Conservation (phyloP, 768 basidiomycete genomes). For the Mycena floridula region DNA sequence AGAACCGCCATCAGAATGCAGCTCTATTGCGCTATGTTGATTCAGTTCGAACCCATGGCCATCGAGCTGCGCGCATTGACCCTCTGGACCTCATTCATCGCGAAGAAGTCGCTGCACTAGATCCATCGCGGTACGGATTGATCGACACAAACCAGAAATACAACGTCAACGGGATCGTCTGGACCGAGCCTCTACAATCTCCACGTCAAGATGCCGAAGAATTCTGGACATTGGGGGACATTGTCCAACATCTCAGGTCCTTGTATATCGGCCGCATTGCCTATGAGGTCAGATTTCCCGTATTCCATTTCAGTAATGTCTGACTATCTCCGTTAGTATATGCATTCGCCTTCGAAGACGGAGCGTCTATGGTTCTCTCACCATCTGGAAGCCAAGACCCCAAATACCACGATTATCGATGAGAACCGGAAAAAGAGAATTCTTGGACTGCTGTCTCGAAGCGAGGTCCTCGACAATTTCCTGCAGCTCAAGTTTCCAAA, state of each 20-base stretch:
- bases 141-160: constrained; percentile 44
- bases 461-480: constrained; percentile 82
- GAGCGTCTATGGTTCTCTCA: constrained; percentile 89
- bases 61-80: constrained; percentile 81
- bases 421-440: constrained; percentile 45
- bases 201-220: constrained; percentile 25
- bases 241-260: constrained; percentile 59
- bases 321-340: constrained; percentile 42
- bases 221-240: constrained; percentile 66
- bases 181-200: constrained; percentile 47
- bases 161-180: constrained; percentile 77
- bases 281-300: constrained; percentile 55
- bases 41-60: constrained; percentile 78
- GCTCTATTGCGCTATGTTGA: constrained; percentile 85
- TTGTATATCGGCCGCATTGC: constrained; percentile 84
- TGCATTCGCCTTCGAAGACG: constrained; percentile 83
- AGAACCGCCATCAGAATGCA: constrained; percentile 67
- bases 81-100: constrained; percentile 84
- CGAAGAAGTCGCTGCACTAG: constrained; percentile 70
- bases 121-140: constrained; percentile 75
- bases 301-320: not conserved
- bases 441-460: constrained; percentile 62
- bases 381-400: constrained; percentile 60
- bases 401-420: constrained; percentile 24
- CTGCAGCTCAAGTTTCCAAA: constrained; percentile 87